Base-by-base conservation (phyloP, 2,329 filamentous ascomycete genomes). In the Paramyrothecium roridum region DNA sequence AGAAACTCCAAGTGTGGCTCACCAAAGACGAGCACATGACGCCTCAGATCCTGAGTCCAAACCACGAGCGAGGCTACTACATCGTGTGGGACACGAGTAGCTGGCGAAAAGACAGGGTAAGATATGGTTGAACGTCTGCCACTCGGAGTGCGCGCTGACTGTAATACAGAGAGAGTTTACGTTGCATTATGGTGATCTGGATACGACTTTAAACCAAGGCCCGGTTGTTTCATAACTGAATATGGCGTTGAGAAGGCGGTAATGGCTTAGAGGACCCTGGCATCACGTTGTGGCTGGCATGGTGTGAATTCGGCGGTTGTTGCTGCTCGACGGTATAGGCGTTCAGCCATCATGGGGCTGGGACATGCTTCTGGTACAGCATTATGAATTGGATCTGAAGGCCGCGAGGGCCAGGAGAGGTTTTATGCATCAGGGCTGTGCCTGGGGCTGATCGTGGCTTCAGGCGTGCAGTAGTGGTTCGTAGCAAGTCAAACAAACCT, bases 11-110 rank as follows among this genome's bases (percentile, higher is more conserved):
- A 60, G 70, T 87, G 22, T 88, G 85, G 85, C 71, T 88, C 51
- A 88, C 85, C 6, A 88, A 88, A 68, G 85, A 88, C 63, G 84
- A 87, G 55, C 74, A 83, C 60, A 84, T 87, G 82, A 79, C 81
- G 48, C 85, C 85, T 30, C 82, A 85, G 56, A 76, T 80, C 17
- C 68, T 88, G 48, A 82, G 81, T 53, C 77, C 78, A 13, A 80
- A 75, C 52, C 81, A 84, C 51, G 85, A 88, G 69, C 80, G 84
- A 56, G 85, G 85, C 1, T 87, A 82, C 69, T 88, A 88, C 66
- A 80, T 87, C 56, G 79, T 88, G 55, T 88, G 85, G 80, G 84
- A 87, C 61, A 80, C 82, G 10, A 73, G 72, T n/a, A 76, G 74
- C 53, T 88, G 85, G 85, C 78, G 79, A 50, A 84, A 85, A 67